Evolutionary conservation across 345 rosid genomes (phyloP).

Genomic region (Cochlearia excelsa): DNA sequence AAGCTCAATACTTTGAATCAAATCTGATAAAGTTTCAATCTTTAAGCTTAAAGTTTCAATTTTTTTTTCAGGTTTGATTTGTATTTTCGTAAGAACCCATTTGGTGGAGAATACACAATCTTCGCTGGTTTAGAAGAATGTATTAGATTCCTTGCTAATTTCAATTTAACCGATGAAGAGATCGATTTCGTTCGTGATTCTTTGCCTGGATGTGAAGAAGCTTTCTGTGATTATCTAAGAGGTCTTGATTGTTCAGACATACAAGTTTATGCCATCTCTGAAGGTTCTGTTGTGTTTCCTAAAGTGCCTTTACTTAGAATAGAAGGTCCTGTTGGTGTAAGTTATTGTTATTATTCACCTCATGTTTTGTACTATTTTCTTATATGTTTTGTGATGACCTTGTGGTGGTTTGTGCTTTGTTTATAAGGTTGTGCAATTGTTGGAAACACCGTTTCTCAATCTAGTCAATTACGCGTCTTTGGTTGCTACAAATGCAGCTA

Average conservation of each 20-base stretch:
- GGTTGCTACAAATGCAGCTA: conserved; percentile 93
- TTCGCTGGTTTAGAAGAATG: conserved; percentile 97
- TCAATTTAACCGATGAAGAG: conserved; percentile 65
- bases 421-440: conserved; percentile 80
- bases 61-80: conserved; percentile 69
- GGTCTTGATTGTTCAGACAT: conserved; percentile 84
- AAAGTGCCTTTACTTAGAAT: conserved; percentile 88
- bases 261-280: conserved; percentile 76
- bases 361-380: neutral
- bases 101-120: conserved; percentile 84
- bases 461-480: conserved; percentile 84
- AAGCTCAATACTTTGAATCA: neutral
- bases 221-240: conserved; percentile 71
- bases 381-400: no score
- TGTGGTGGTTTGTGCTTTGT: no score
- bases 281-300: conserved; percentile 91
- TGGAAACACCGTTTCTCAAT: conserved; percentile 90
- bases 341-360: conserved; percentile 24
- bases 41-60: neutral
- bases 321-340: conserved; percentile 90
- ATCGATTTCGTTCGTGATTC: conserved; percentile 59
- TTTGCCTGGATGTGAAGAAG: conserved; percentile 82
- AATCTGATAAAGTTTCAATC: neutral
- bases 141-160: conserved; percentile 77
- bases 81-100: conserved; percentile 86